Evolutionary conservation across 2,329 filamentous ascomycete species (phyloP).

Genomic region (Rutstroemia sp.): DNA sequence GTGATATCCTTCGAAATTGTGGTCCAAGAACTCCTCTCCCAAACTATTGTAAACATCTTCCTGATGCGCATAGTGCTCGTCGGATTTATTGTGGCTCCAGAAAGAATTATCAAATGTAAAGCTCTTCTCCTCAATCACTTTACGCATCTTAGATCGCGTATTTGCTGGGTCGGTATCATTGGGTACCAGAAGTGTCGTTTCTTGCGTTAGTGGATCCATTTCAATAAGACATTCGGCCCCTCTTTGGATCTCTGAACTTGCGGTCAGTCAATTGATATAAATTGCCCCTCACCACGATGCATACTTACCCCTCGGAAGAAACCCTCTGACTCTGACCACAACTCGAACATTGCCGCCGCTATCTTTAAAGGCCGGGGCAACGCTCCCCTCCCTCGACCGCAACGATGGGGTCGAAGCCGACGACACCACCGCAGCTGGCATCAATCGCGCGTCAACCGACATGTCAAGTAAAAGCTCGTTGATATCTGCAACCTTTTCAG

Average conservation of each 20-base stretch:
- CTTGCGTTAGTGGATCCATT: constrained; percentile 84
- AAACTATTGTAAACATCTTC: constrained; percentile 90
- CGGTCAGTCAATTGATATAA: constrained; percentile 13
- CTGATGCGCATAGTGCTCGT: constrained; percentile 84
- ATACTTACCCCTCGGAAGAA: constrained; percentile 65
- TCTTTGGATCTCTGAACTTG: constrained; percentile 64
- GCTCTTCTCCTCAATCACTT: constrained; percentile 74
- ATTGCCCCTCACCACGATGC: constrained; percentile 4
- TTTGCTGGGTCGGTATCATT: constrained; percentile 47
- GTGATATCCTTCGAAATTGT: constrained; percentile 99
- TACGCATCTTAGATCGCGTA: constrained; percentile 57
- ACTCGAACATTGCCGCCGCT: constrained; percentile 72
- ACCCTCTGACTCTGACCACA: constrained; percentile 72
- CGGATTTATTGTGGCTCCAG: constrained; percentile 79
- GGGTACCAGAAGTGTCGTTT: constrained; percentile 72
- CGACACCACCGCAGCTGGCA: constrained; percentile 43
- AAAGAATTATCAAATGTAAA: constrained; percentile 98
- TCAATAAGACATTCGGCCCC: constrained; percentile 77
- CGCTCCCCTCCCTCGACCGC: constrained; percentile 62
- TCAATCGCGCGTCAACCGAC: constrained; percentile 36
- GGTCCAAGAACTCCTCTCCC: constrained; percentile 93
- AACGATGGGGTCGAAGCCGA: constrained; percentile 74
- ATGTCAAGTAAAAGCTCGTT: constrained; percentile 33
- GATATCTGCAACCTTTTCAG: constrained; percentile 21
- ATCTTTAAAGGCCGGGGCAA: constrained; percentile 45